phyloP scores from a whole-genome alignment of 2,329 filamentous ascomycete species.

The Capronia coronata region DNA sequence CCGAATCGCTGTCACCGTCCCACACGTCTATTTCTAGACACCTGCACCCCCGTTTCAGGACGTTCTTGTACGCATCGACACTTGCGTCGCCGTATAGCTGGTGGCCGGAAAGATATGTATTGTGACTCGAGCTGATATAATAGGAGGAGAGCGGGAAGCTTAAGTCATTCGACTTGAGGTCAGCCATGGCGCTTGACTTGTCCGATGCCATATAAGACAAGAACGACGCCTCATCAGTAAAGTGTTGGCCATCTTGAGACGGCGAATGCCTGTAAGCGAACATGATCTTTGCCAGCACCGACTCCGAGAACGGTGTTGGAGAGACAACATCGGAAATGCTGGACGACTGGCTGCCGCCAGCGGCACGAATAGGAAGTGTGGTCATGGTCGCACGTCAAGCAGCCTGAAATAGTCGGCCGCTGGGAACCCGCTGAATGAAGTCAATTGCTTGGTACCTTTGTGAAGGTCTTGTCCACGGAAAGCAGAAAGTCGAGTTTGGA shows the following conservation, averaged over 20 bases:
- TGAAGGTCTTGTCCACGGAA: too few species aligned
- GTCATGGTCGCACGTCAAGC: neutral
- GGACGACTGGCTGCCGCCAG: constrained; percentile 25
- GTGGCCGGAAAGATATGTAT: constrained; percentile 84
- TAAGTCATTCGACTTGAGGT: constrained; percentile 51
- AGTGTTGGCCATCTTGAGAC: constrained; percentile 18
- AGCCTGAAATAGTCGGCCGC: too few species aligned
- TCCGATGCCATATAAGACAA: constrained; percentile 43
- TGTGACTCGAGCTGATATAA: constrained; percentile 91
- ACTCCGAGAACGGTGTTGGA: constrained; percentile 30
- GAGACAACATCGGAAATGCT: constrained; percentile 1
- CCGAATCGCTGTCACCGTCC: constrained; percentile 57
- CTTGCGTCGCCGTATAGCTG: constrained; percentile 74
- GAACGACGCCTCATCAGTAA: constrained; percentile 30
- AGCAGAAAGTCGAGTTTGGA: too few species aligned
- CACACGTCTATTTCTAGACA: constrained; percentile 95
- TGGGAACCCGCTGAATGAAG: too few species aligned
- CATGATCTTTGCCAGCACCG: constrained; percentile 33
- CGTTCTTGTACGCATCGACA: constrained; percentile 69
- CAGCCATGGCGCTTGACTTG: constrained; percentile 40
- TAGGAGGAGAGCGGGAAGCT: constrained; percentile 74
- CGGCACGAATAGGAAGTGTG: constrained; percentile 15
- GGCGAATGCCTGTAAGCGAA: constrained; percentile 31
- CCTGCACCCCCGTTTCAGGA: constrained; percentile 69
- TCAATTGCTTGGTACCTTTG: too few species aligned